Evolutionary conservation across 2,329 filamentous ascomycete species (phyloP).

Genomic region (Fusarium verticillioides): DNA sequence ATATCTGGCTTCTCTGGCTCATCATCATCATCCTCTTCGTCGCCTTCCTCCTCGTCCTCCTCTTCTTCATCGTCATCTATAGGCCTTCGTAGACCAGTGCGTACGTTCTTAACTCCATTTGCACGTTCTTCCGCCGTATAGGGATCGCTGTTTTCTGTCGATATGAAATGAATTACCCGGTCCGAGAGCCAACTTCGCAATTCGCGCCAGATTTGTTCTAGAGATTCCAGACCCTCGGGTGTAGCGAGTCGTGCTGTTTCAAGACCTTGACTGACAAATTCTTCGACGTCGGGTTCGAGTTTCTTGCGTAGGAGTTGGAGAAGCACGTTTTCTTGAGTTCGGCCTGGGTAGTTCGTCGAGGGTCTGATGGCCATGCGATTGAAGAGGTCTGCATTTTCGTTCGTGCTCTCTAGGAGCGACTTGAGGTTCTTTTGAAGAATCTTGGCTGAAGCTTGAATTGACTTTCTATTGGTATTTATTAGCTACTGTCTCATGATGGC

Average conservation of each 20-base stretch:
- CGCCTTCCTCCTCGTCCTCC: slow-evolving; percentile 60
- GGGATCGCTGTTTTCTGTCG: slow-evolving; percentile 64
- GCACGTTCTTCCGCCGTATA: slow-evolving; percentile 79
- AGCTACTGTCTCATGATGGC: slow-evolving; percentile 2
- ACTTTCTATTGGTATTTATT: slow-evolving; percentile 62
- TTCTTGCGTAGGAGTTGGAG: slow-evolving; percentile 83
- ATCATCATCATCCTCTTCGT: slow-evolving; percentile 9
- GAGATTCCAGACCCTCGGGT: slow-evolving; percentile 56
- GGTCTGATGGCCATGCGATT: slow-evolving; percentile 79
- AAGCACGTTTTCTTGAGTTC: slow-evolving; percentile 73
- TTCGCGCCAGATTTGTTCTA: slow-evolving; percentile 68
- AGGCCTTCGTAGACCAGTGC: slow-evolving; percentile 73
- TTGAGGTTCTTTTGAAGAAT: slow-evolving; percentile 78
- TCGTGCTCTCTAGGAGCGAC: slow-evolving; percentile 72
- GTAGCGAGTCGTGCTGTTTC: slow-evolving; percentile 55
- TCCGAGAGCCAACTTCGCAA: slow-evolving; percentile 55
- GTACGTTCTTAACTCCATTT: slow-evolving; percentile 73
- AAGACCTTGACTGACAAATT: slow-evolving; percentile 74
- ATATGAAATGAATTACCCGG: slow-evolving; percentile 55
- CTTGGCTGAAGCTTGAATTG: slow-evolving; percentile 75
- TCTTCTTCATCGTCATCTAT: slow-evolving; percentile 67
- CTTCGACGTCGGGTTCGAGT: slow-evolving; percentile 80
- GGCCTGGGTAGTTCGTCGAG: slow-evolving; percentile 78
- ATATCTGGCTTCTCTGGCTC: slow-evolving; percentile 8
- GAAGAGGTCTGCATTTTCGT: slow-evolving; percentile 74